Percentiles rank a stretch among this genome's conserved stretches.
Evolutionary conservation across 257 asterid genomes (phyloP).

Genomic region (Salvia hispanica): DNA sequence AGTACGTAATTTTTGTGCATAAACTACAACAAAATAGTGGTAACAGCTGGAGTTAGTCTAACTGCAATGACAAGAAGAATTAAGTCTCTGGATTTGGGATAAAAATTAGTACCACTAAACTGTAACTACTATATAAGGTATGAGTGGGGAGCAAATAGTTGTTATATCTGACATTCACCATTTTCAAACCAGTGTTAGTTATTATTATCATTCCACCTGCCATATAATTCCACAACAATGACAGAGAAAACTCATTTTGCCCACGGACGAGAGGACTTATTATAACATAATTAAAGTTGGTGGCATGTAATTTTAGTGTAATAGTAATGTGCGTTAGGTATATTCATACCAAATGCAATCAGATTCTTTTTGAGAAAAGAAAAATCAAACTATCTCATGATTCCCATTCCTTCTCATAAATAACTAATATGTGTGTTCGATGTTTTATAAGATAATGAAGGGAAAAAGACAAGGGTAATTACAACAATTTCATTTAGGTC

Average conservation of each 20-base stretch:
- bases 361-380: not conserved
- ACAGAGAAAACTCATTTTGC: not conserved
- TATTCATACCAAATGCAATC: not conserved
- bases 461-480: conserved; percentile 13
- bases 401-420: not conserved
- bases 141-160: too few relatives aligned
- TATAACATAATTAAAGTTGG: not conserved
- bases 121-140: too few relatives aligned
- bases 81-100: too few relatives aligned
- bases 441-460: not conserved
- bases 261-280: too few relatives aligned
- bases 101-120: too few relatives aligned
- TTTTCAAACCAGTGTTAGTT: too few relatives aligned
- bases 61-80: too few relatives aligned
- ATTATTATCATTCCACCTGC: too few relatives aligned
- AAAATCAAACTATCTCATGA: not conserved
- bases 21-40: too few relatives aligned
- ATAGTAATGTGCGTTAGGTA: conserved; percentile 8
- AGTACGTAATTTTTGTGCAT: not conserved
- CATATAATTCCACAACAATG: not conserved
- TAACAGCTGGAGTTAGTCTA: too few relatives aligned
- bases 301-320: conserved; percentile 7
- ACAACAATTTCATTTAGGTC: conserved; percentile 31
- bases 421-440: not conserved
- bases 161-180: not conserved